Evolutionary conservation across 345 rosid genomes (phyloP).

Genomic region (Camelina laxa): DNA sequence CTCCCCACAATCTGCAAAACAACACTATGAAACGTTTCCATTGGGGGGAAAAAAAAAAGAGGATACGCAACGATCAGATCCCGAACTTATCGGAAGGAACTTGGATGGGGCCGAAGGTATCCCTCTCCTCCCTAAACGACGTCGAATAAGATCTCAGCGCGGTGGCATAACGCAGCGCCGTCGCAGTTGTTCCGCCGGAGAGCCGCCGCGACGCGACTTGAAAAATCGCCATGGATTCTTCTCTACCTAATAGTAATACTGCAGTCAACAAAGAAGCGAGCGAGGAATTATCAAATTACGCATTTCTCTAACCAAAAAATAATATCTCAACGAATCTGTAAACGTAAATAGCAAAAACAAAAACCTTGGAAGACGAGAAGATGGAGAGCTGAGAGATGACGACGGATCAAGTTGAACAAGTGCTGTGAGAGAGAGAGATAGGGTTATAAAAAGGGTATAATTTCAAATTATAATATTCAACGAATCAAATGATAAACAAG

Average conservation of each 20-base stretch:
- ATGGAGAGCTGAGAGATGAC: constrained; percentile 33
- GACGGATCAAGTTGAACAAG: constrained; percentile 25
- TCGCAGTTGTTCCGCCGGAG: constrained; percentile 50
- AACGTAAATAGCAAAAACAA: not conserved
- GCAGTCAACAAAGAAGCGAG: constrained; percentile 29
- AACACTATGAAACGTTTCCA: constrained; percentile 4
- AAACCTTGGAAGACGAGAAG: constrained; percentile 27
- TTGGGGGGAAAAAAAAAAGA: not conserved
- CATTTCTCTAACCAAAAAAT: constrained; percentile 10
- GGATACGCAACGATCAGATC: constrained; percentile 30
- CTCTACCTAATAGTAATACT: constrained; percentile 27
- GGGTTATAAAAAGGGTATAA: not conserved
- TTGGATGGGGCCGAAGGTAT: constrained; percentile 88
- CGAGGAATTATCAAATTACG: constrained; percentile 4
- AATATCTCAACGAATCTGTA: not conserved
- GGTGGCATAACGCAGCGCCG: constrained; percentile 57
- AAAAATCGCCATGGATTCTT: constrained; percentile 60
- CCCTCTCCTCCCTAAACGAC: constrained; percentile 83
- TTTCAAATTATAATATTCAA: constrained; percentile 16
- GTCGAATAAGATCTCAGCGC: constrained; percentile 61
- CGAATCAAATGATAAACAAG: not conserved
- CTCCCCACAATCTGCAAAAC: constrained; percentile 82
- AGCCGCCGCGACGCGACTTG: constrained; percentile 64
- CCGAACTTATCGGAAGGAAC: constrained; percentile 84
- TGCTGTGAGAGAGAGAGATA: constrained; percentile 9